Percentiles rank a stretch among this genome's conserved stretches.
These are phyloP conservation scores for Hymenoscyphus albidus DNA, from an alignment of 2,329 filamentous ascomycete genomes.

Conservation along the genomic window DNA sequence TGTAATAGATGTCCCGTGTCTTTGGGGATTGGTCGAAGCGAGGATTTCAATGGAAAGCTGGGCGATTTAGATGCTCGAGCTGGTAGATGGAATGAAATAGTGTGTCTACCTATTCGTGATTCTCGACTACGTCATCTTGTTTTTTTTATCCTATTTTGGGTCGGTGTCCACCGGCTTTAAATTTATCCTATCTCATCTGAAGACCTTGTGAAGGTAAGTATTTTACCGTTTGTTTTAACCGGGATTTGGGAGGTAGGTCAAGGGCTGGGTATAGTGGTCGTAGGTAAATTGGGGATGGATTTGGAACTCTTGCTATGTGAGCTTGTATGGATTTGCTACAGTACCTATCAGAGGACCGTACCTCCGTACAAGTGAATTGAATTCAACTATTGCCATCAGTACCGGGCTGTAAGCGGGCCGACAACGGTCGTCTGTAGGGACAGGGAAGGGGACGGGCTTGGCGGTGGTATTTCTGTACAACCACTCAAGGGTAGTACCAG, in stretches of 20 bases:
- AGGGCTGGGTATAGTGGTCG: no score
- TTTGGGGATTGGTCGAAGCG: not conserved
- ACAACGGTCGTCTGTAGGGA: not conserved
- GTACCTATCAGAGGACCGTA: no score
- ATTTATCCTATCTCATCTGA: not conserved
- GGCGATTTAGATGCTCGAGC: not conserved
- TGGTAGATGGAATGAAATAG: constrained; percentile 1
- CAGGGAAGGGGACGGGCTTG: not conserved
- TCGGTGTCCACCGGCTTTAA: not conserved
- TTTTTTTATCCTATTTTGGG: not conserved
- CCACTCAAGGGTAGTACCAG: not conserved
- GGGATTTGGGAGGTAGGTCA: no score
- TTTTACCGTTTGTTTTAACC: no score
- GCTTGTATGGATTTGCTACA: not conserved
- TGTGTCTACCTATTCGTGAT: not conserved
- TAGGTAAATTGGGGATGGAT: no score
- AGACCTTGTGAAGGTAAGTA: no score
- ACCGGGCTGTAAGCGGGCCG: not conserved
- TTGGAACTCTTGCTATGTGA: no score
- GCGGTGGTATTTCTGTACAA: not conserved
- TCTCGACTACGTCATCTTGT: not conserved
- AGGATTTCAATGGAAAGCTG: not conserved
- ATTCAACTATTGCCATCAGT: not conserved
- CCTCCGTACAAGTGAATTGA: not conserved
- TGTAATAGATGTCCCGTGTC: not conserved